These are phyloP conservation scores for Exophiala sideris DNA, from an alignment of 2,329 filamentous ascomycete species.

Conservation along the genomic window DNA sequence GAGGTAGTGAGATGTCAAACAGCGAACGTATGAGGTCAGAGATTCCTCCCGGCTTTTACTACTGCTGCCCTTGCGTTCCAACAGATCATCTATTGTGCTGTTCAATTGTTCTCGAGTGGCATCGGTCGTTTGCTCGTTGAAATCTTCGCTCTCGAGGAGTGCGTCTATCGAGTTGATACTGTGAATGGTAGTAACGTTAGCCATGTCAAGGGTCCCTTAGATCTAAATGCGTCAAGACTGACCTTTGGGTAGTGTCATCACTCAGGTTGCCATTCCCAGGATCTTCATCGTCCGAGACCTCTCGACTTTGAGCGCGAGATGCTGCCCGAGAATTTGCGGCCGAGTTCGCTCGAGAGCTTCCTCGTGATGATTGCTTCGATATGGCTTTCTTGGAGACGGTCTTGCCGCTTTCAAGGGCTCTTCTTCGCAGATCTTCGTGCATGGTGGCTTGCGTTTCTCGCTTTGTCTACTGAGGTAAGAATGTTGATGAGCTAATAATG, in stretches of 20 bases:
- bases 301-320: constrained; percentile 54
- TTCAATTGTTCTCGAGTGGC: constrained; percentile 62
- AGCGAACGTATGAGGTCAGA: constrained; percentile 59
- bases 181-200: constrained; percentile 15
- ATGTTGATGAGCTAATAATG: neutral
- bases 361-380: constrained; percentile 52
- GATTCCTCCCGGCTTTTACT: constrained; percentile 65
- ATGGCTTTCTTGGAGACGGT: constrained; percentile 59
- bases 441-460: constrained; percentile 31
- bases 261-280: constrained; percentile 45
- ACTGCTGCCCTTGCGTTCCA: constrained; percentile 75
- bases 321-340: constrained; percentile 50
- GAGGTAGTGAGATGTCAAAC: constrained; percentile 67
- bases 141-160: constrained; percentile 53
- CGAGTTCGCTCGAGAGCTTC: constrained; percentile 52
- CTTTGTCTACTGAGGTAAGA: neutral
- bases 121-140: constrained; percentile 49
- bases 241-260: constrained; percentile 59
- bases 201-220: neutral
- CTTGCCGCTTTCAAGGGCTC: constrained; percentile 63
- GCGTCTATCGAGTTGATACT: constrained; percentile 67
- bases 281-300: constrained; percentile 60
- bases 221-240: constrained; percentile 23
- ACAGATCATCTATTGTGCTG: constrained; percentile 67
- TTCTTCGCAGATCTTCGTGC: constrained; percentile 50